Evolutionary conservation across 192 early-diverging fungal genomes (phyloP), one percentile per base, ranked within the genome.

Genomic region (Backusella westeae): DNA sequence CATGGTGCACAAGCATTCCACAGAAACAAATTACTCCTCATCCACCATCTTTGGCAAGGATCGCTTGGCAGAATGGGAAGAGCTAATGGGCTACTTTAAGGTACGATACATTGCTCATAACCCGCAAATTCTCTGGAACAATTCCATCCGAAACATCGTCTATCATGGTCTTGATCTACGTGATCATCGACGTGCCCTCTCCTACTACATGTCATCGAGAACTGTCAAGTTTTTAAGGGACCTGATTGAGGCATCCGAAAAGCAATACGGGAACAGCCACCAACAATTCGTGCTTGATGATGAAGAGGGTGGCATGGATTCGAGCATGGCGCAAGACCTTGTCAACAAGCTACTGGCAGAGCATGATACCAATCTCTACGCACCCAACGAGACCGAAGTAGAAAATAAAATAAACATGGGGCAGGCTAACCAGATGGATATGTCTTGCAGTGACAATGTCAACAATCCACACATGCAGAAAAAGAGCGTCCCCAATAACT

Each of bases 61-160:
- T 75, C 19, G 67, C 46, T 79, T 78, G 29, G 36, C 53, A 19
- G 71, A 78, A 36, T 84, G 85, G 83, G 83, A 82, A 32, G 76
- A 84, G 14, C 17, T 71, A 4, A 77, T 82, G 69, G 80, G 83
- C 10, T 74, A 84, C 38, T 96, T 95, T 75, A 85, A 90, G 36
- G 90, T 92, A 77, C 85, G 91, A 26, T 95, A 90, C 73, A 84
- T 97, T 81, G 89, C 95, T 0, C 95, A 98, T 82, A 96, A 95
- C 67, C 86, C 95, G 1, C 87, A 92, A 59, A 81, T 94, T 44
- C 85, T 96, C 19, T 98, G 95, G 95, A 98, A 95, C 68, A 89
- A 88, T 52, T 87, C 89, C 35, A 89, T 98, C 10, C 90, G 96
- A 34, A 96, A 98, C 77, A 84, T 91, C 38, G 74, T 96, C 4